phyloP scores from a whole-genome alignment of 1,139 yeast genomes.

The Meyerozyma sp. region DNA sequence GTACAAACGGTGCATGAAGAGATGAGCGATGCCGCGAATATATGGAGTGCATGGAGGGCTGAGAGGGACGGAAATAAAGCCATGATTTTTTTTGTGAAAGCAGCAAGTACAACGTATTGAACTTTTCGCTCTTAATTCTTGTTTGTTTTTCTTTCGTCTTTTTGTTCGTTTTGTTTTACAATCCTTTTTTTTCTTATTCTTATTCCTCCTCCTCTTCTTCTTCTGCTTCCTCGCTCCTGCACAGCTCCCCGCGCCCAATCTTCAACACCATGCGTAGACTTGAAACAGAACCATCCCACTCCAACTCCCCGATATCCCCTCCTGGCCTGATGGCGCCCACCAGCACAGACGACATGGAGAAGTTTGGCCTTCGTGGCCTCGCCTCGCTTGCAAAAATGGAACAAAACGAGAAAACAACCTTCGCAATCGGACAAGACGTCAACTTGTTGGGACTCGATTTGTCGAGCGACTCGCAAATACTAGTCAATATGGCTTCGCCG shows the following conservation, averaged over 20 bases:
- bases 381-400: conserved; percentile 66
- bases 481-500: conserved; percentile 80
- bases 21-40: not conserved
- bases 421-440: conserved; percentile 83
- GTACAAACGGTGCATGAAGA: conserved; percentile 24
- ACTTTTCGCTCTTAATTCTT: too few relatives aligned
- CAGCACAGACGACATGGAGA: conserved; percentile 35
- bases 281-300: not conserved
- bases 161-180: too few relatives aligned
- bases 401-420: conserved; percentile 56
- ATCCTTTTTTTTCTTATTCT: too few relatives aligned
- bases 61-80: not conserved
- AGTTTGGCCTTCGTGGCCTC: conserved; percentile 74
- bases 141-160: too few relatives aligned
- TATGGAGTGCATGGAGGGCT: not conserved
- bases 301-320: not conserved
- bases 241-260: too few relatives aligned
- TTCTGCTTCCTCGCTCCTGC: too few relatives aligned
- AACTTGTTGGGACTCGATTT: conserved; percentile 70
- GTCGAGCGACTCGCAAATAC: conserved; percentile 41
- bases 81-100: too few relatives aligned
- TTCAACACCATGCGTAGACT: too few relatives aligned
- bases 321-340: not conserved
- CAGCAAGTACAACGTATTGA: too few relatives aligned
- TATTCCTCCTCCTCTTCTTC: too few relatives aligned